phyloP scores from a whole-genome alignment of 2,329 filamentous ascomycete species.

The Monilinia polystroma region DNA sequence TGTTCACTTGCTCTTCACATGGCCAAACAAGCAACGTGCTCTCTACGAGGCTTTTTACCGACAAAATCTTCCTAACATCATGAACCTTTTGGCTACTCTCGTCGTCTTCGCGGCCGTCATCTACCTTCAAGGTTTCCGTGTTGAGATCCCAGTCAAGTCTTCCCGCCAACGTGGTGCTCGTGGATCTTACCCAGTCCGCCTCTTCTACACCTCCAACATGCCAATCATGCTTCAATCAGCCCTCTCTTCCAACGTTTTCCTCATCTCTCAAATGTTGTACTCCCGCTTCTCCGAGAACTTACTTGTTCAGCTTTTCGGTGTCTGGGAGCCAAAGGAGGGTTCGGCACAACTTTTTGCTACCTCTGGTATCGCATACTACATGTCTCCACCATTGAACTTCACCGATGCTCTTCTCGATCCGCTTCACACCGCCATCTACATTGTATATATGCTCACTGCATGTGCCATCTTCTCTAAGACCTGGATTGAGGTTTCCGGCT shows the following conservation, averaged over 20 bases:
- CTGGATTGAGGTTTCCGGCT: conserved; percentile 99
- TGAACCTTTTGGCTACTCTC: conserved; percentile 94
- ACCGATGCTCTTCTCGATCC: conserved; percentile 95
- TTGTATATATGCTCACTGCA: conserved; percentile 95
- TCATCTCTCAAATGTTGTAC: conserved; percentile 99
- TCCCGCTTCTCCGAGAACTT: conserved; percentile 99
- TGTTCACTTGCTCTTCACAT: conserved; percentile 96
- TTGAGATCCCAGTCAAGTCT: conserved; percentile 99
- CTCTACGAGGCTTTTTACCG: conserved; percentile 98
- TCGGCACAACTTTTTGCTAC: conserved; percentile 92
- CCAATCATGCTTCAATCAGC: conserved; percentile 99
- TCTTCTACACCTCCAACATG: conserved; percentile 99
- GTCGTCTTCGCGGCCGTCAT: conserved; percentile 95
- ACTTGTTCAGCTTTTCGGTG: conserved; percentile 92
- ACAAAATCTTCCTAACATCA: conserved; percentile 98
- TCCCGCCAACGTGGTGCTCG: conserved; percentile 98
- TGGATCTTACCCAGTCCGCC: conserved; percentile 94
- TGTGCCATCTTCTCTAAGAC: conserved; percentile 99
- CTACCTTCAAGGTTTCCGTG: conserved; percentile 98
- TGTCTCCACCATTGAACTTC: conserved; percentile 97
- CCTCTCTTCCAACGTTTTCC: conserved; percentile 97
- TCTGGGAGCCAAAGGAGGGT: conserved; percentile 97
- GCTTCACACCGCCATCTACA: conserved; percentile 93
- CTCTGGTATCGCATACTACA: conserved; percentile 97
- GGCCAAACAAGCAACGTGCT: conserved; percentile 98